A percentile compares a stretch with the other conserved stretches of the same genome.
Evolutionary conservation across 1,284 basidiomycete genomes (phyloP).

Genomic region (Trichosporon sp.): DNA sequence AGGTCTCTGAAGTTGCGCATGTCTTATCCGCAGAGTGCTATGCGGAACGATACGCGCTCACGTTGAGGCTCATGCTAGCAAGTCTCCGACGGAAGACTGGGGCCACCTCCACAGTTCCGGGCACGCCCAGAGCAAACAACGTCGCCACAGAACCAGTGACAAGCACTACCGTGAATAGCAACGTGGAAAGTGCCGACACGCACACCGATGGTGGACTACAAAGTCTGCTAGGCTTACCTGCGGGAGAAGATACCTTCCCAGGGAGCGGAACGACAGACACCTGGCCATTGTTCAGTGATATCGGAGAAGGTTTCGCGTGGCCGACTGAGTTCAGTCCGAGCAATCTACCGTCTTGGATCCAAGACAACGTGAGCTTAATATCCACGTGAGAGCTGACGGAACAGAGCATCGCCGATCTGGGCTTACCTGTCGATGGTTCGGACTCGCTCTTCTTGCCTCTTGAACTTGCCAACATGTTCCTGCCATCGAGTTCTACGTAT

Average conservation of each 20-base stretch:
- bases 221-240: conserved; percentile 35
- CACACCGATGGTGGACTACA: conserved; percentile 37
- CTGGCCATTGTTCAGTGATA: conserved; percentile 16
- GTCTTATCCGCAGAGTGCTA: conserved; percentile 45
- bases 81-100: conserved; percentile 80
- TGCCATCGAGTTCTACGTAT: conserved; percentile 34
- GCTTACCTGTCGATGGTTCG: conserved; percentile 78
- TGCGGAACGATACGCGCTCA: conserved; percentile 66
- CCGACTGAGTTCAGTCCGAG: conserved; percentile 55
- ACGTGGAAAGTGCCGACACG: conserved; percentile 8
- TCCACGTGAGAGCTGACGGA: background rate
- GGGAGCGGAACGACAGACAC: conserved; percentile 10
- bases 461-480: conserved; percentile 48
- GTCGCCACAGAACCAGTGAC: background rate
- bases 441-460: conserved; percentile 74
- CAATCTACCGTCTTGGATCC: conserved; percentile 46
- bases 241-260: conserved; percentile 17
- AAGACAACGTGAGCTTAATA: conserved; percentile 59
- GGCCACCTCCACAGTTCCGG: conserved; percentile 56
- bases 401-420: conserved; percentile 77
- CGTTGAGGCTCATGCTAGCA: conserved; percentile 81
- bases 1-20: conserved; percentile 43
- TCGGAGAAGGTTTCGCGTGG: conserved; percentile 60
- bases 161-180: conserved; percentile 45
- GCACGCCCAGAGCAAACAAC: conserved; percentile 51